A percentile compares a stretch with the other conserved stretches of the same genome.
phyloP scores from a whole-genome alignment of 768 basidiomycete genomes.

The Russula emetica region DNA sequence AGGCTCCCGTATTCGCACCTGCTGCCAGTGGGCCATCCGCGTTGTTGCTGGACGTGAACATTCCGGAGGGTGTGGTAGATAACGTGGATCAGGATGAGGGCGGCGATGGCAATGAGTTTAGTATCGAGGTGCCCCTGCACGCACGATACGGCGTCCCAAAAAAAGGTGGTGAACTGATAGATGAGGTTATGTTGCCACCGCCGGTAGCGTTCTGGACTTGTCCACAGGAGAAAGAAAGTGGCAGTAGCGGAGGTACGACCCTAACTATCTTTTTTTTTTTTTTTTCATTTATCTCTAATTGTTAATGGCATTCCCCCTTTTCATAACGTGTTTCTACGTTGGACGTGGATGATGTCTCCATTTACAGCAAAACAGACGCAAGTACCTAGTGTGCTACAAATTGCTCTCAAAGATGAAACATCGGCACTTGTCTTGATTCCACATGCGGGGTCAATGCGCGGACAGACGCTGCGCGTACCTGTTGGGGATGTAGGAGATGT shows the following conservation, averaged over 20 bases:
- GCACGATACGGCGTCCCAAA: conserved; percentile 19
- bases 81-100: too few relatives aligned
- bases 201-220: conserved; percentile 19
- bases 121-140: conserved; percentile 11
- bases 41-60: conserved; percentile 11
- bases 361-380: neutral
- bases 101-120: neutral
- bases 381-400: neutral
- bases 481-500: conserved; percentile 14
- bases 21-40: conserved; percentile 3
- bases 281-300: too few relatives aligned
- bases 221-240: neutral
- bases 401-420: neutral
- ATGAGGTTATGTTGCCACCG: conserved; percentile 10
- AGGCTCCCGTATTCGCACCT: conserved; percentile 11
- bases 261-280: too few relatives aligned
- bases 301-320: neutral
- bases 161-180: neutral
- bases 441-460: neutral
- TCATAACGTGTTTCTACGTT: neutral
- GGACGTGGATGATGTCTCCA: neutral
- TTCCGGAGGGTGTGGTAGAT: conserved; percentile 1
- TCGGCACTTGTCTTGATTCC: conserved; percentile 9
- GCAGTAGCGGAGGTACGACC: neutral
- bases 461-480: conserved; percentile 18